Percentiles rank a stretch among this genome's conserved stretches.
Evolutionary conservation across 176 grass and related monocot genomes (phyloP).

Genomic region (Rhynchospora tenuis): DNA sequence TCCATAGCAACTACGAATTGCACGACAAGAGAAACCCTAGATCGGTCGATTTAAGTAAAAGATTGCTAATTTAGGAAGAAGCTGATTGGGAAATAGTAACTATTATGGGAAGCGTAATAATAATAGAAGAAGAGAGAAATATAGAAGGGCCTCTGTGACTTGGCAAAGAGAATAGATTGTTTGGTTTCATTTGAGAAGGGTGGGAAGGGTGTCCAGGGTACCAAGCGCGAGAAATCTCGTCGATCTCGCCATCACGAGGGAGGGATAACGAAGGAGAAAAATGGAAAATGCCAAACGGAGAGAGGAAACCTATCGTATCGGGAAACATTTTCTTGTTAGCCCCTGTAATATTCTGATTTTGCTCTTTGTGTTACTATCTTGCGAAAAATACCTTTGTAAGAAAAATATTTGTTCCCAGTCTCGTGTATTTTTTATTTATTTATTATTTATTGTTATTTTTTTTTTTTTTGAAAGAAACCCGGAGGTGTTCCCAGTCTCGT

Average conservation of each 20-base stretch:
- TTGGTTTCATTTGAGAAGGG: neutral
- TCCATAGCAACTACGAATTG: constrained; percentile 42
- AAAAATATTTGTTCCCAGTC: neutral
- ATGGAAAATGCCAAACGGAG: neutral
- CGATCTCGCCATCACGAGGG: neutral
- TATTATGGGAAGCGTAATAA: neutral
- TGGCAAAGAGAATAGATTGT: neutral
- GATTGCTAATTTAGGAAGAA: neutral
- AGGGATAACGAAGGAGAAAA: neutral
- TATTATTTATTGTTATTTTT: too few relatives aligned
- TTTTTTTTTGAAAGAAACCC: too few relatives aligned
- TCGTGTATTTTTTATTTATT: too few relatives aligned
- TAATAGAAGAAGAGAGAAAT: neutral
- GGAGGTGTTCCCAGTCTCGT: too few relatives aligned
- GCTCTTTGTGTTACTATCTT: neutral
- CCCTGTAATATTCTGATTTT: neutral
- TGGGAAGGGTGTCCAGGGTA: neutral
- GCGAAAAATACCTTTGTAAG: neutral
- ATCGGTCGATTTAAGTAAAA: constrained; percentile 31
- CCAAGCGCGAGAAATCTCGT: neutral
- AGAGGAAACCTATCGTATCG: neutral
- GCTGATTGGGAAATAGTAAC: neutral
- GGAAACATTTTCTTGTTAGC: neutral
- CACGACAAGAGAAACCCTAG: constrained; percentile 45
- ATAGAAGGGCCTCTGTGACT: neutral